These are phyloP conservation scores for Rhynchosporium secalis DNA, from an alignment of 2,329 filamentous ascomycete genomes.

Conservation along the genomic window DNA sequence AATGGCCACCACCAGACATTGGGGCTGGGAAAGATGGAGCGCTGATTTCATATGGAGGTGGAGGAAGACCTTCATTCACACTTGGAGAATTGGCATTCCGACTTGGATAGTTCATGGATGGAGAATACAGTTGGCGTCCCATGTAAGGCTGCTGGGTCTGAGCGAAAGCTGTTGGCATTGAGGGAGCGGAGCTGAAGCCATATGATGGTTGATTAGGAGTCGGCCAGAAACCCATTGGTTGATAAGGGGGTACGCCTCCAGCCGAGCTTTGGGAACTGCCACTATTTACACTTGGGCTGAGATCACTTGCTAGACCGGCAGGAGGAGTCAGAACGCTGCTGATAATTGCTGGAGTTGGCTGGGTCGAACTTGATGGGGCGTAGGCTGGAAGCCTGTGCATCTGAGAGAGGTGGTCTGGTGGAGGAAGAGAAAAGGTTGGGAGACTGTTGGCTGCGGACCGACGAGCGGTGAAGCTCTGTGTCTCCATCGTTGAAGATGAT, in stretches of 20 bases:
- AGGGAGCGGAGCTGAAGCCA: conserved; percentile 54
- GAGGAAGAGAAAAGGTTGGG: conserved; percentile 68
- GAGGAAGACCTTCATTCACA: conserved; percentile 61
- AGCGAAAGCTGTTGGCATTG: conserved; percentile 37
- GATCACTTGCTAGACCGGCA: conserved; percentile 55
- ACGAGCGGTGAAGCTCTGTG: conserved; percentile 68
- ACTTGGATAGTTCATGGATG: conserved; percentile 53
- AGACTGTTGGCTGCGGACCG: conserved; percentile 69
- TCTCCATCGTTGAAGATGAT: conserved; percentile 49
- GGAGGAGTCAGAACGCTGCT: conserved; percentile 46
- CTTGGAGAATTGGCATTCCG: conserved; percentile 60
- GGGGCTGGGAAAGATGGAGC: conserved; percentile 63
- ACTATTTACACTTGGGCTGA: conserved; percentile 63
- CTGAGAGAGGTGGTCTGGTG: conserved; percentile 54
- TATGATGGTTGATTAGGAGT: conserved; percentile 49
- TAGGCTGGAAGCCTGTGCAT: conserved; percentile 55
- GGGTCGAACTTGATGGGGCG: conserved; percentile 46
- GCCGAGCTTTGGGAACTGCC: conserved; percentile 60
- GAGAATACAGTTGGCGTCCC: conserved; percentile 56
- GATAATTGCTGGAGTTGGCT: conserved; percentile 41
- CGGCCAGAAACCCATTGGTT: conserved; percentile 61
- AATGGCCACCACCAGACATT: conserved; percentile 49
- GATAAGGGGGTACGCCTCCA: conserved; percentile 56
- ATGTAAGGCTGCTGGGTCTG: conserved; percentile 41
- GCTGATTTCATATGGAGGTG: conserved; percentile 65